Percentiles rank a stretch among this genome's conserved stretches.
phyloP scores from a whole-genome alignment of 176 grass and related monocot genomes.

The Hordeum marinum region DNA sequence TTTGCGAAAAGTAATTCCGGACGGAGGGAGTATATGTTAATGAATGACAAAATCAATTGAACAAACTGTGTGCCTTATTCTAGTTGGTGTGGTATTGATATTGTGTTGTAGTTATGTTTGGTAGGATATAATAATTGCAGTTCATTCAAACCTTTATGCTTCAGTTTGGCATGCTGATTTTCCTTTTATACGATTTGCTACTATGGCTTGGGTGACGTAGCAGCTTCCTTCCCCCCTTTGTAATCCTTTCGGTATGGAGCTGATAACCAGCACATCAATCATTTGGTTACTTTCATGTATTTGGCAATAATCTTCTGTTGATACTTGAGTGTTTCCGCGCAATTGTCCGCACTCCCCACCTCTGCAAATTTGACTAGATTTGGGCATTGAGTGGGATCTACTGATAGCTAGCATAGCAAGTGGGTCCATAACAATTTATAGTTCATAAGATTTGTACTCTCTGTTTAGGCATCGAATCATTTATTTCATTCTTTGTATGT shows the following conservation, averaged over 20 bases:
- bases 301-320: not conserved
- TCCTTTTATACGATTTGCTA: not conserved
- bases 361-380: not conserved
- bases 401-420: not conserved
- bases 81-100: conserved; percentile 3
- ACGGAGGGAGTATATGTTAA: not conserved
- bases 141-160: conserved; percentile 1
- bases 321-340: not conserved
- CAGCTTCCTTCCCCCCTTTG: not conserved
- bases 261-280: not conserved
- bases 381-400: not conserved
- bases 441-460: not conserved
- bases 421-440: not conserved
- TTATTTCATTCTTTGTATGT: conserved; percentile 20
- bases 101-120: not conserved
- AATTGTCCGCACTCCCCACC: not conserved
- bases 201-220: not conserved
- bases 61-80: not conserved
- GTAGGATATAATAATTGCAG: not conserved
- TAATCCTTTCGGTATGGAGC: not conserved
- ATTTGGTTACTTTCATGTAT: not conserved
- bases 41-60: conserved; percentile 4
- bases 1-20: too few species aligned
- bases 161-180: not conserved
- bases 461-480: conserved; percentile 5